Base-by-base conservation (phyloP, 192 early-diverging fungal genomes). In the Entrophospora sp. region DNA sequence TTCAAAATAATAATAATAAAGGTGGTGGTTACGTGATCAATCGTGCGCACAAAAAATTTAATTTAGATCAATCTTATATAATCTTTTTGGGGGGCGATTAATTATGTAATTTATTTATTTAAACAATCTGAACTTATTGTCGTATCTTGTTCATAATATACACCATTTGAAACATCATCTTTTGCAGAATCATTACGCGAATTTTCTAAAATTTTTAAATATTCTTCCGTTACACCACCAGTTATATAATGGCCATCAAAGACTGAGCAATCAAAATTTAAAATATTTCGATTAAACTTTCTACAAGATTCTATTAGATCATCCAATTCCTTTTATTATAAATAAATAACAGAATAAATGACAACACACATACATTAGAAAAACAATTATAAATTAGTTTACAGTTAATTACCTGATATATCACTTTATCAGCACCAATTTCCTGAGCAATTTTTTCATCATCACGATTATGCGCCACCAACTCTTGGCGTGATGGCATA, bases 181-280 rank as follows among this genome's bases (percentile, higher is more conserved):
- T 81, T 79, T 45, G 72, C 74, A 8, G 57, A 69, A 52, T 86
- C 83, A 40, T 72, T 78, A 30, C 87, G 71, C 27, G 64, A 35
- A 43, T 56, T 65, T 68, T 83, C 85, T 22, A 89, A 70, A 49
- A 76, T 68, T 3, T 63, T 59, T 64, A 94, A 67, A 66, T 94
- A 94, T 55, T 82, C 83, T 22, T 76, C 55, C 22, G 84, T 81
- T 14, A 94, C 79, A 58, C 80, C 81, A 56, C 89, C 91, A 6
- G 96, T 93, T 25, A 99, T 81, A 74, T 99, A 99, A 45, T 82
- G 73, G 44, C 94, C 93, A 63, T 93, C 93, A 75, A 99, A 99
- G 7, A 99, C 96, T 13, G 97, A 97, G 10, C 91, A 85, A 76
- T 99, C 97, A 85, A 98, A 99, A 14, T 70, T 57, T 28, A 75